Base-by-base conservation (phyloP, 768 basidiomycete species). In the Hericium erinaceus region DNA sequence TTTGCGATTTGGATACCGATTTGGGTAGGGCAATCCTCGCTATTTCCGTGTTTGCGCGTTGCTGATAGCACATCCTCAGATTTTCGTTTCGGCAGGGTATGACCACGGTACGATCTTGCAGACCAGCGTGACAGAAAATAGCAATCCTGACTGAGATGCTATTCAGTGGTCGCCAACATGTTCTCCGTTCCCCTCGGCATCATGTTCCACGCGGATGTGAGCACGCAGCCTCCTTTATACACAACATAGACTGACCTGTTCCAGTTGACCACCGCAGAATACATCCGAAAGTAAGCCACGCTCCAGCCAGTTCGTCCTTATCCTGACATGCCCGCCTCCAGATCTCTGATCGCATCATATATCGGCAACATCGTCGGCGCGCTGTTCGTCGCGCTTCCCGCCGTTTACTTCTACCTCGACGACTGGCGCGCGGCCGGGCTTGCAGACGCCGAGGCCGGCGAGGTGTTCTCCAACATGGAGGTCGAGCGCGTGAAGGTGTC, bases 1-100 rank as follows among this genome's bases (percentile, higher is more conserved):
- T 71, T 82, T 57, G 80, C 81, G 0, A 75, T 80, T 51, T 88
- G 86, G 87, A 79, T 88, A 56, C 87, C 87, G 6, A 87, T 88
- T 58, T 88, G 84, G 84, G 84, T 84, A 62, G 40, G 76, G 18
- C 10, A 33, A n/a, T 12, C 15, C 18, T 20, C 4, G 37, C 3
- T 4, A 4, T 26, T 26, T 26, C 26, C 2, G 26, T 4, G 26
- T 26, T 26, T 26, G 2, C 18, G 12, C 4, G 16, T 20, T 20
- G 39, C 15, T 24, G 9, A 39, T 44, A 2, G 2, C 26, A 26
- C 2, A 26, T 8, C 39, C 52, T 26, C 55, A 85, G 84, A 73
- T 84, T 22, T 89, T 88, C 65, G 86, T 89, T 6, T 76, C 87
- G 0, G 84, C 83, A 60, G 79, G 79, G 12, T 87, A 76, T 61